Evolutionary conservation across 2,329 filamentous ascomycete species (phyloP).

Genomic region (Thelonectria blattea): DNA sequence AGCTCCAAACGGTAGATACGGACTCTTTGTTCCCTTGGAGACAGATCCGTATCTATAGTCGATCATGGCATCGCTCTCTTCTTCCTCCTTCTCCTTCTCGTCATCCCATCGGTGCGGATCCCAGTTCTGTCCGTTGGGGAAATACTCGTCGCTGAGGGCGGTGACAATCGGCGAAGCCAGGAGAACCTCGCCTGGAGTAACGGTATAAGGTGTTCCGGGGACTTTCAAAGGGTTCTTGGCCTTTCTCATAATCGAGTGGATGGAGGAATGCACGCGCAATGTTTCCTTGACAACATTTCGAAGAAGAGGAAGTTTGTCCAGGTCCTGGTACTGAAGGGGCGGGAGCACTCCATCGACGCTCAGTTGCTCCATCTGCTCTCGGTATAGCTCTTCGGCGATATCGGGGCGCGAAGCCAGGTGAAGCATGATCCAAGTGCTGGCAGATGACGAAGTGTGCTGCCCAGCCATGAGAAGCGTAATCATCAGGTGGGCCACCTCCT

Average conservation of each 20-base stretch:
- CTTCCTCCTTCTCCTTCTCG: constrained; percentile 17
- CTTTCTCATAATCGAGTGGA: constrained; percentile 75
- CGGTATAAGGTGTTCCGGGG: constrained; percentile 59
- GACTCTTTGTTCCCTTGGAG: constrained; percentile 44
- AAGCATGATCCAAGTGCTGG: constrained; percentile 79
- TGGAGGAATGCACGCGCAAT: constrained; percentile 72
- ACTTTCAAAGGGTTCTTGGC: constrained; percentile 71
- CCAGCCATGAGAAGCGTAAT: constrained; percentile 85
- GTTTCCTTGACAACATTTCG: constrained; percentile 74
- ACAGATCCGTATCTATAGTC: constrained; percentile 42
- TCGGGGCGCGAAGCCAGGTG: constrained; percentile 74
- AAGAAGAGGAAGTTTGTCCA: constrained; percentile 66
- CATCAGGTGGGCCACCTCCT: constrained; percentile 85
- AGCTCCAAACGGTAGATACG: constrained; percentile 72
- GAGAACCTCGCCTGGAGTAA: constrained; percentile 57
- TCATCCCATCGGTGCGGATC: constrained; percentile 42
- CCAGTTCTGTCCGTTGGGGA: constrained; percentile 50
- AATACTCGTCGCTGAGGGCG: constrained; percentile 61
- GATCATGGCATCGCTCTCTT: constrained; percentile 25
- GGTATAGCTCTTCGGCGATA: constrained; percentile 72
- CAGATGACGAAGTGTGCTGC: constrained; percentile 80
- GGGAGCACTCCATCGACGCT: constrained; percentile 55
- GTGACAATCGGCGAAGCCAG: constrained; percentile 53
- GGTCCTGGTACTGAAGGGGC: constrained; percentile 62
- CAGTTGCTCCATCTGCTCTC: constrained; percentile 66